Evolutionary conservation across 2,329 filamentous ascomycete genomes (phyloP).

Genomic region (Alternaria sp.): DNA sequence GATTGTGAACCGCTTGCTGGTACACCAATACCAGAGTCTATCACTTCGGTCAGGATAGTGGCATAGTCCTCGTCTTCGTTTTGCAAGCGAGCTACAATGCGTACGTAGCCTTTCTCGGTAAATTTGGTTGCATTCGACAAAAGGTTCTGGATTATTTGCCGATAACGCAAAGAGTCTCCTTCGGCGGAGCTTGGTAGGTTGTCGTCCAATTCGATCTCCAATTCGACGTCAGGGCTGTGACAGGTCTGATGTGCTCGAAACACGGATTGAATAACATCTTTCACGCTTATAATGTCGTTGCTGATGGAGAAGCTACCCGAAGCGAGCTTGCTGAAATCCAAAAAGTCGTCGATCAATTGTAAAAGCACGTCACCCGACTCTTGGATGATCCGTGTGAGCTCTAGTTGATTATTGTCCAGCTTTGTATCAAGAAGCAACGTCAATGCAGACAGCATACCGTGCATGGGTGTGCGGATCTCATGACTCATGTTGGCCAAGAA

Average conservation of each 20-base stretch:
- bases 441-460: conserved; percentile 67
- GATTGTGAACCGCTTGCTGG: conserved; percentile 54
- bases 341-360: conserved; percentile 70
- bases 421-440: conserved; percentile 64
- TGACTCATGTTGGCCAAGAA: conserved; percentile 71
- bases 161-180: conserved; percentile 67
- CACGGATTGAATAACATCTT: conserved; percentile 58
- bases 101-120: conserved; percentile 64
- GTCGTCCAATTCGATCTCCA: conserved; percentile 57
- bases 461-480: conserved; percentile 71
- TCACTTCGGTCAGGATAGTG: conserved; percentile 61
- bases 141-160: conserved; percentile 70
- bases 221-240: conserved; percentile 56
- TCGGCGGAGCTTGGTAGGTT: conserved; percentile 60
- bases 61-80: conserved; percentile 55
- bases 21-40: conserved; percentile 65
- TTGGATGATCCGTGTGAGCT: conserved; percentile 65
- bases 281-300: conserved; percentile 61
- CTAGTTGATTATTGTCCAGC: conserved; percentile 63
- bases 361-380: conserved; percentile 67
- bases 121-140: conserved; percentile 70
- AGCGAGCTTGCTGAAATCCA: conserved; percentile 71
- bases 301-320: conserved; percentile 67
- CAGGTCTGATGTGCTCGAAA: conserved; percentile 60
- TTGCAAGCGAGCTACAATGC: conserved; percentile 54